Evolutionary conservation across 2,329 filamentous ascomycete genomes (phyloP).

Genomic region (Thelonectria blattea): DNA sequence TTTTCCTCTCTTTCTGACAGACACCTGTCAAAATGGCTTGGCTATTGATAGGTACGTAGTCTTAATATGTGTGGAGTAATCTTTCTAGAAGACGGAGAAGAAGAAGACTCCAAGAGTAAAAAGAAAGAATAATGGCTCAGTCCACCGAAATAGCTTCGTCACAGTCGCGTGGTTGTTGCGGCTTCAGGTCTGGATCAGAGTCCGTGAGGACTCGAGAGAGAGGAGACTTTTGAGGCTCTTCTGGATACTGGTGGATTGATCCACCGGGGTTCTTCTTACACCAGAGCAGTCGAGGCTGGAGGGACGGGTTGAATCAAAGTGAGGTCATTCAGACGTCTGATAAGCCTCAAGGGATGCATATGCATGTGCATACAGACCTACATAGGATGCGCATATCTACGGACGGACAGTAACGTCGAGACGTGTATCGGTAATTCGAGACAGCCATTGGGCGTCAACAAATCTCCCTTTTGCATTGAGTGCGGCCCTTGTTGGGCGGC

Average conservation of each 20-base stretch:
- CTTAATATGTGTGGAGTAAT: not conserved
- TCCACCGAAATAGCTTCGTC: not conserved
- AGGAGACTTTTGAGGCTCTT: conserved; percentile 17
- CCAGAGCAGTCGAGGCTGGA: not conserved
- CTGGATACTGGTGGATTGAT: conserved; percentile 4
- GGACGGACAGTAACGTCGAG: too few species aligned
- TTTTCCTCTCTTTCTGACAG: not conserved
- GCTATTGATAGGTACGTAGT: not conserved
- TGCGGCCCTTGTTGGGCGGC: not conserved
- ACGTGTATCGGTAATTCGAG: too few species aligned
- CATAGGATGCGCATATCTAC: not conserved
- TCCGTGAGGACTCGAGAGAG: not conserved
- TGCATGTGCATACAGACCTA: not conserved
- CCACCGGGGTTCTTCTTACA: not conserved
- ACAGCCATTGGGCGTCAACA: not conserved
- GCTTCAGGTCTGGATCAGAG: not conserved
- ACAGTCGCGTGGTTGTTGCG: not conserved
- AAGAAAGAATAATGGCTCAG: not conserved
- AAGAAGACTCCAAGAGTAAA: not conserved
- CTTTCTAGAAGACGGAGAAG: not conserved
- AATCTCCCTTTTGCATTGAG: not conserved
- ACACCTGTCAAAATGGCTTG: not conserved
- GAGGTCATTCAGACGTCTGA: not conserved
- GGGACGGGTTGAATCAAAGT: not conserved
- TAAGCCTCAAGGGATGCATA: not conserved